Evolutionary conservation across 257 asterid genomes (phyloP), one percentile per base, ranked within the genome.

Genomic region (Henckelia pumila): DNA sequence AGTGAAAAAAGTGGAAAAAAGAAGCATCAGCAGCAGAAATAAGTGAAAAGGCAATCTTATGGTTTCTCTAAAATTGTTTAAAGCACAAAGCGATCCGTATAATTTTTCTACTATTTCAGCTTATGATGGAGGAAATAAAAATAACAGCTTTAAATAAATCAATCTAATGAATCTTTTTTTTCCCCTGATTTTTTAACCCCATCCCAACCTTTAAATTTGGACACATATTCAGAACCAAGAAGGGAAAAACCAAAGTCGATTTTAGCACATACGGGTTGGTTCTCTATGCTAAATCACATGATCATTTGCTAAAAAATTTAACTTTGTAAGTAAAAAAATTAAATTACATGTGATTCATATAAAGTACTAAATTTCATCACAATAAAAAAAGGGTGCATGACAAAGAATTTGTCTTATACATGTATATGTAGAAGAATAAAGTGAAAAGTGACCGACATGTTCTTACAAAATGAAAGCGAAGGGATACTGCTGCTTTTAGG

Each of bases 401-500:
- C n/a, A 20, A 8, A 16, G 29, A 20, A 57, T 57, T 64, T 74
- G 84, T 74, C 74, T 80, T 77, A 73, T 77, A 79, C 57, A 70
- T 77, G 78, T 71, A 74, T 16, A 47, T 30, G 66, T 49, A 80
- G 90, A 85, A 78, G 98, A 92, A 92, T 92, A 89, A 92, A 92
- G 98, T 86, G 94, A 79, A 92, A 92, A 84, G 92, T 47, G 58
- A 66, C 53, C 84, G 89, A 84, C 94, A 88, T 77, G 81, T 85
- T 80, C 88, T 77, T 82, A 75, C 81, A 77, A 53, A 77, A 76
- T 75, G 20, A 88, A 91, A 85, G 96, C 80, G 89, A 83, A 62
- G 81, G 65, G 76, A 75, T 73, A n/a, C 6, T 33, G 78, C 79
- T 66, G 68, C 83, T 83, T 80, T 80, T 70, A 59, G 75, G 56